Conservation (phyloP, 768 basidiomycete genomes). For the Suillus ampliporus region DNA sequence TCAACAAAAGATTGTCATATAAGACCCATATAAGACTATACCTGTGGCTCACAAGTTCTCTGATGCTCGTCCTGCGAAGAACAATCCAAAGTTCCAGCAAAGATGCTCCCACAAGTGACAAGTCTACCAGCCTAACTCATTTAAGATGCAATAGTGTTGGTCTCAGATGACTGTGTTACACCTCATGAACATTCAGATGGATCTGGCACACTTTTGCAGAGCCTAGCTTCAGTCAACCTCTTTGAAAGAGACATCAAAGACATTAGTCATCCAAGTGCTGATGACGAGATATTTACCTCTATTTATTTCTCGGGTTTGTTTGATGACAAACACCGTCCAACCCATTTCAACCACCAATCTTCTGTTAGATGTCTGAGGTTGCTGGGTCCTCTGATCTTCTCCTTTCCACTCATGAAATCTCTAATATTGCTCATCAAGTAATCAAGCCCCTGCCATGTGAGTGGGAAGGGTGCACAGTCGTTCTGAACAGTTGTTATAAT, state of each 20-base stretch:
- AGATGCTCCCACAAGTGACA: not conserved
- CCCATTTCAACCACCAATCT: not conserved
- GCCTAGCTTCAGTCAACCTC: no score
- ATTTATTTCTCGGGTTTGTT: not conserved
- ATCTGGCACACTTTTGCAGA: not conserved
- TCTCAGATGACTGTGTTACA: not conserved
- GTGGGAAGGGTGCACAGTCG: conserved; percentile 32
- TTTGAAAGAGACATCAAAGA: no score
- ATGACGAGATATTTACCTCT: not conserved
- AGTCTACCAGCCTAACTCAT: not conserved
- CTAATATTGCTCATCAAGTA: conserved; percentile 27
- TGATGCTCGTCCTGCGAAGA: no score
- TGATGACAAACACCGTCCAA: not conserved
- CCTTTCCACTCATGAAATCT: conserved; percentile 28
- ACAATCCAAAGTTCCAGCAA: no score
- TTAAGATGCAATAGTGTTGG: not conserved
- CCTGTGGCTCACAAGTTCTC: no score
- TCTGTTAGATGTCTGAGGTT: conserved; percentile 3
- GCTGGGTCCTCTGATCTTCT: conserved; percentile 12
- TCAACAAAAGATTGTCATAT: no score
- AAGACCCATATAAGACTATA: no score
- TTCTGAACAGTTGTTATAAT: conserved; percentile 35
- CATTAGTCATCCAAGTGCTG: not conserved
- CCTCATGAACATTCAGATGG: not conserved
- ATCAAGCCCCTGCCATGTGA: conserved; percentile 35